phyloP scores from a whole-genome alignment of 2,329 filamentous ascomycete species.

The Exophiala sp. region DNA sequence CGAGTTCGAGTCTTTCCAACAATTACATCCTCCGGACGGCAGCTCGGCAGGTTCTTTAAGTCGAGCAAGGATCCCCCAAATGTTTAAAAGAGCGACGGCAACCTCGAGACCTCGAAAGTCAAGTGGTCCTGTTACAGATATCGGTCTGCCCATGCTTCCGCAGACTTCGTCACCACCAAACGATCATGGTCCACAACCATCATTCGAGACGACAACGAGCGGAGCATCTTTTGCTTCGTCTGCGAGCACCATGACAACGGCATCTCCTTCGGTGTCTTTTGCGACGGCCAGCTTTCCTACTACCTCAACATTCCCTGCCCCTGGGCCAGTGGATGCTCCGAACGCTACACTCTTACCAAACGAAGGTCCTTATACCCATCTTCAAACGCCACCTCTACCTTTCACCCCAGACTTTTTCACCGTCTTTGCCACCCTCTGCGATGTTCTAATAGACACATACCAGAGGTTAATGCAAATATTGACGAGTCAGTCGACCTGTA shows the following conservation, averaged over 20 bases:
- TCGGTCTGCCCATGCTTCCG: constrained; percentile 49
- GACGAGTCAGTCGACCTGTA: constrained; percentile 69
- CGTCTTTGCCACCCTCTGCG: constrained; percentile 92
- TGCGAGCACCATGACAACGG: constrained; percentile 29
- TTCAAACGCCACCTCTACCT: constrained; percentile 86
- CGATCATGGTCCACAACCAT: constrained; percentile 22
- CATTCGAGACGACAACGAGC: constrained; percentile 44
- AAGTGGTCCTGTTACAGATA: constrained; percentile 53
- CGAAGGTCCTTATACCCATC: constrained; percentile 61
- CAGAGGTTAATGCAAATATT: constrained; percentile 72
- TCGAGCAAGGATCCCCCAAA: constrained; percentile 74
- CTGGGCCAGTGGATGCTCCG: constrained; percentile 45
- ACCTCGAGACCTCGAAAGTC: constrained; percentile 46
- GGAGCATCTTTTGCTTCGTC: constrained; percentile 39
- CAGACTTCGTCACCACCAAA: constrained; percentile 19
- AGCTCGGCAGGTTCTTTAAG: constrained; percentile 65
- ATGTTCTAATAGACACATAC: constrained; percentile 92
- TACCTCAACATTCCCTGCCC: constrained; percentile 52
- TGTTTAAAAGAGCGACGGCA: constrained; percentile 70
- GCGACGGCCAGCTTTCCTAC: constrained; percentile 33
- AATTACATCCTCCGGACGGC: constrained; percentile 76
- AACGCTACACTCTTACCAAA: constrained; percentile 27
- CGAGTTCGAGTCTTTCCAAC: constrained; percentile 93
- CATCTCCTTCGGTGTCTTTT: constrained; percentile 34
- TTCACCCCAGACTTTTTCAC: constrained; percentile 98